phyloP scores from a whole-genome alignment of 148 eudicot genomes.

The Nepenthes gracilis region DNA sequence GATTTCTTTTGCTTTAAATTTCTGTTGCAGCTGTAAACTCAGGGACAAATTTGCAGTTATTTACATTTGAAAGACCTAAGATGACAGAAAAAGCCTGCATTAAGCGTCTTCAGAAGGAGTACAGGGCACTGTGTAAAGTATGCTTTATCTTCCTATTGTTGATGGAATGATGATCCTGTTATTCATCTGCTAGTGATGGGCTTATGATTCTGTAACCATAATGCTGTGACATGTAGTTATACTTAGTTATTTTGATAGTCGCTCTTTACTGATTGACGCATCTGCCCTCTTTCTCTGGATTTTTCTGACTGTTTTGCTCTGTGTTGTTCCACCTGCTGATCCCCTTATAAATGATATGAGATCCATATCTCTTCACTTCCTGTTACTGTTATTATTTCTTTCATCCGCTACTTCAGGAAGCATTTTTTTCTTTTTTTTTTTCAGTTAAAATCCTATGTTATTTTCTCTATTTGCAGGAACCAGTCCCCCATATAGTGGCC shows the following conservation, averaged over 20 bases:
- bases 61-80: constrained; percentile 1
- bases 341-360: too few species aligned
- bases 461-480: constrained; percentile 47
- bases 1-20: too few species aligned
- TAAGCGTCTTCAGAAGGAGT: constrained; percentile 77
- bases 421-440: neutral
- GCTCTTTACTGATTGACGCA: too few species aligned
- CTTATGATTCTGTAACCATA: neutral
- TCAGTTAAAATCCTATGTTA: neutral
- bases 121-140: constrained; percentile 66
- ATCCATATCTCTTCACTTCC: neutral
- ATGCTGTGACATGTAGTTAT: too few species aligned
- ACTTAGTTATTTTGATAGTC: too few species aligned
- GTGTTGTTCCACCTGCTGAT: too few species aligned
- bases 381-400: neutral
- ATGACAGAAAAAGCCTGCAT: constrained; percentile 82
- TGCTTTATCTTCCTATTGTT: constrained; percentile 7
- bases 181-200: neutral
- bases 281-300: too few species aligned
- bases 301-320: too few species aligned
- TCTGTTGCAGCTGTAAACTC: too few species aligned
- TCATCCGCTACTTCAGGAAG: neutral
- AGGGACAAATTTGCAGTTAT: too few species aligned
- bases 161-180: neutral
- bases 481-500: constrained; percentile 77